Evolutionary conservation across 1,284 basidiomycete species (phyloP), one percentile per base, ranked within the genome.

Genomic region (Exsudoporus floridanus): DNA sequence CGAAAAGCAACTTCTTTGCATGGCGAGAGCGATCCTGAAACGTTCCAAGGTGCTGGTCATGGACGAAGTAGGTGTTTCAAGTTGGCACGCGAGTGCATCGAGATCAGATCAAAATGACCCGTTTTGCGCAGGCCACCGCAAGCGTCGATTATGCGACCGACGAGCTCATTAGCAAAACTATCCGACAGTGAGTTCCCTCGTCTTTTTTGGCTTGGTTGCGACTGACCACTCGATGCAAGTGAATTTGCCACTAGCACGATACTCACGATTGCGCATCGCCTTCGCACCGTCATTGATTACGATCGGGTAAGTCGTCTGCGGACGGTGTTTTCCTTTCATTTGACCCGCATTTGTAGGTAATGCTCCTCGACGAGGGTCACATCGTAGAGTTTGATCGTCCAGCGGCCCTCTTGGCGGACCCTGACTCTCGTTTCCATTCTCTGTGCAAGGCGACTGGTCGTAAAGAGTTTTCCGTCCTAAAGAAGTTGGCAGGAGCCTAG

Each of bases 311-410:
- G 72, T 64, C 16, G 7, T 21, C 31, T 31, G 9, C 46, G 19
- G 7, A 6, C 19, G 70, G 70, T 66, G 4, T 28, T 37, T 9
- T 10, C 30, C 21, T 45, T 45, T 13, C 8, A 18, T 30, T 33
- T 54, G 8, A 58, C 10, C 5, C 1, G 13, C 8, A 19, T 46
- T 34, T 28, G 10, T 21, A 90, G 87, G 83, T 91, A 38, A 91
- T 95, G 83, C 77, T 94, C 36, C 81, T 94, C n/a, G 92, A 94
- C 55, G 82, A 92, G 68, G 91, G 92, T 7, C 79, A 78, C 3
- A 92, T 97, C 49, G 77, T 84, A 3, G 93, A 96, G 65, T 94
- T 87, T 62, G 92, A 90, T 63, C 71, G 70, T 46, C 93, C 94
- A 0, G 76, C 76, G 7, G 76, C 74, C 12, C 76, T 96, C 40